Percentiles rank a stretch among this genome's conserved stretches.
phyloP scores from a whole-genome alignment of 1,284 basidiomycete genomes.

The Pascua sp. region DNA sequence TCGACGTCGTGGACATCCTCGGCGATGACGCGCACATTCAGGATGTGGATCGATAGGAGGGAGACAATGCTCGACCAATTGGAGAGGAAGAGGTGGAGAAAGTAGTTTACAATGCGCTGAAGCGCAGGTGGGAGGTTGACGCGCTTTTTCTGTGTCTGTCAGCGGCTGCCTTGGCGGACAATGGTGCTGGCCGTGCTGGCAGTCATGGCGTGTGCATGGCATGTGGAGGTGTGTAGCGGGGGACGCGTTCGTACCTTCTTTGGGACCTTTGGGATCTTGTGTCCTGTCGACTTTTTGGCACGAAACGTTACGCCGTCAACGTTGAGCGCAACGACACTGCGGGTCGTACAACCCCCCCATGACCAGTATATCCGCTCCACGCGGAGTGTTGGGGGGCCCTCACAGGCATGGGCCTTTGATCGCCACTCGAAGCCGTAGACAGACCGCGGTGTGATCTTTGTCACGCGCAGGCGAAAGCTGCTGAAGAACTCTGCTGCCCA shows the following conservation, averaged over 20 bases:
- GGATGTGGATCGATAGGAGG: conserved; percentile 34
- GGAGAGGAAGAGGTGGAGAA: conserved; percentile 30
- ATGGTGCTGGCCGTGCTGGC: too few species aligned
- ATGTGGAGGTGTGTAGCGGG: too few species aligned
- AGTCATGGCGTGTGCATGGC: too few species aligned
- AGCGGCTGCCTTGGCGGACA: too few species aligned
- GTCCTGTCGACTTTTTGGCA: not conserved
- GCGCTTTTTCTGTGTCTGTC: conserved; percentile 6
- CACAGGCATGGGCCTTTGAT: conserved; percentile 8
- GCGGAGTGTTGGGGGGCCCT: conserved; percentile 26
- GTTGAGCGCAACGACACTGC: conserved; percentile 31
- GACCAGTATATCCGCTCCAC: conserved; percentile 35
- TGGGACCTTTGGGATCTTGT: not conserved
- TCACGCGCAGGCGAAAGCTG: conserved; percentile 20
- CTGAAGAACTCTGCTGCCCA: conserved; percentile 15
- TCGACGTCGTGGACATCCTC: conserved; percentile 38
- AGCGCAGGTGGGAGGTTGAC: not conserved
- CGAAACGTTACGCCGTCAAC: conserved; percentile 36
- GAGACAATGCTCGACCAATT: conserved; percentile 37
- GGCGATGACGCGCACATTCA: conserved; percentile 33
- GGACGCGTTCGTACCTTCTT: conserved; percentile 4
- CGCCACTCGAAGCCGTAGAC: conserved; percentile 41
- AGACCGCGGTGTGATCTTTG: conserved; percentile 21
- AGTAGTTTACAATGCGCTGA: conserved; percentile 9
- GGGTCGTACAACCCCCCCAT: conserved; percentile 27